Evolutionary conservation across 2,329 filamentous ascomycete species (phyloP), one percentile per base, ranked within the genome.

Genomic region (Aspergillus texensis): DNA sequence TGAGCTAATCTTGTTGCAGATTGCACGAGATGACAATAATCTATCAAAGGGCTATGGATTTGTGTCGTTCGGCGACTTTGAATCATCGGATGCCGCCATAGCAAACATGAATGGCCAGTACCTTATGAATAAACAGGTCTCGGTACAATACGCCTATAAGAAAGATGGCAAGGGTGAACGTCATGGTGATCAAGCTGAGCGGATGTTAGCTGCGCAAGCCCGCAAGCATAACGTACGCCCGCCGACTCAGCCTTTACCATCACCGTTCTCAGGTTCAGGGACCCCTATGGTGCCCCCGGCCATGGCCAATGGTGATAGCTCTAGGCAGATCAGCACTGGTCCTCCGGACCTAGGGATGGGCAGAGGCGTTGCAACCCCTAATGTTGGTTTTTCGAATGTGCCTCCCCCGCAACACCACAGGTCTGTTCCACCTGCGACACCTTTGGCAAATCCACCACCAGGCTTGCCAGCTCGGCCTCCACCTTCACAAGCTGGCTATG

Each of bases 91-190:
- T 74, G 90, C 92, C 66, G 94, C 95, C 48, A 92, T 96, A 67
- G 86, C 89, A 69, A 95, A 94, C 77, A 94, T 99, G 91, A 91
- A 97, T 77, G 93, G 93, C 58, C 94, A 98, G 81, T 98, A 95
- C 79, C 88, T 99, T 65, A 94, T 96, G 84, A 97, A 95, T 84
- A 97, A 97, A 82, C 92, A 97, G 78, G 91, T 98, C 71, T 92
- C 91, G 3, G 95, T 99, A 52, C 94, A 98, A 79, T 99, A 98
- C 78, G 95, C 95, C 45, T 98, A 97, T 86, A 99, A 99, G 85
- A 98, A 98, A 81, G 95, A 99, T 74, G 95, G 95, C 70, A 97
- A 97, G 81, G 94, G 94, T 71, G 94, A 98, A 81, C 86, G 95
- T 63, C 95, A 99, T 76, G 95, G 95, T 72, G 95, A 99, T 77